Evolutionary conservation across 108 stramenopile species (phyloP), one percentile per base, ranked within the genome.

Genomic region (Chaetoceros tenuissimus): DNA sequence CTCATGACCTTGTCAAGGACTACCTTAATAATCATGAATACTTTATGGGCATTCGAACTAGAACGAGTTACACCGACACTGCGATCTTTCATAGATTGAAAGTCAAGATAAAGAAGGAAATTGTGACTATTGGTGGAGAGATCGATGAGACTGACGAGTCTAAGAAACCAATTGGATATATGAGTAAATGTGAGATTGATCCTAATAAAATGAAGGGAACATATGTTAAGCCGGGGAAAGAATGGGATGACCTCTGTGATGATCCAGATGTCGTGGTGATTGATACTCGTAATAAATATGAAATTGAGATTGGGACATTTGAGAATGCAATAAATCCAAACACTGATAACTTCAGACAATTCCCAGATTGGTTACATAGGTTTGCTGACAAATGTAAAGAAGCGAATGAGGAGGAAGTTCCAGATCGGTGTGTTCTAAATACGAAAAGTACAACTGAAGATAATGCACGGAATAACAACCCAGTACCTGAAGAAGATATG

Each of bases 201-300:
- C 74, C 73, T 13, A 67, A 63, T 8, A 45, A 68, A 56, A 28
- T 48, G 13, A 69, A 72, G 27, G 81, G 81, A 24, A 52, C 46
- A 8, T 78, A 82, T 56, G 81, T 78, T 17, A 46, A 50, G 44
- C 81, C 81, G 8, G 70, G 72, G 34, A 26, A 48, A 7, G 66
- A 81, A 56, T 92, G 89, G 89, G 79, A 92, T 55, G 57, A 68
- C 0, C 45, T 82, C 2, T 63, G 79, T 22, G 31, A 48, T 17
- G 77, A 92, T 72, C 89, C 89, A 0, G 70, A 85, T 31, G 71
- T 80, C 19, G 23, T 82, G 31, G 79, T 94, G 17, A 84, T 93
- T 58, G 87, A 87, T 67, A 85, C 84, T 20, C 73, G 87, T 1
- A 87, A 88, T 53, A 67, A 81, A 31, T 90, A 94, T 50, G 93